Evolutionary conservation across 768 basidiomycete species (phyloP).

Genomic region (Rhizopogon sp.): DNA sequence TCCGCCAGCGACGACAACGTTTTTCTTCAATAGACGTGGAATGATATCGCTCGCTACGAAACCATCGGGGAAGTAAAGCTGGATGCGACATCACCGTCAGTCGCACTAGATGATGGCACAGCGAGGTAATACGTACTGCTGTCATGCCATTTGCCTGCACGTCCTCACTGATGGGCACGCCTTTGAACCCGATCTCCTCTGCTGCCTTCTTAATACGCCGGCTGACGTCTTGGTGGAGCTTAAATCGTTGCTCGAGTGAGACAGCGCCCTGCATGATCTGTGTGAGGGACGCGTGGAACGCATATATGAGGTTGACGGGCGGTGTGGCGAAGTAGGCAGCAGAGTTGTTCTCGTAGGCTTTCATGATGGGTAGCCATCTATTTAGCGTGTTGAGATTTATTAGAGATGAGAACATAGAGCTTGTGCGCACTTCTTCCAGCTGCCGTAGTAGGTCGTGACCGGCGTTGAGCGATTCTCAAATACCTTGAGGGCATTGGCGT

Average conservation of each 20-base stretch:
- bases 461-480: conserved; percentile 60
- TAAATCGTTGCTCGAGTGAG: conserved; percentile 75
- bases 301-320: conserved; percentile 91
- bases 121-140: conserved; percentile 45
- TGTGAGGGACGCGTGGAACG: conserved; percentile 76
- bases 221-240: conserved; percentile 66
- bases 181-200: conserved; percentile 62
- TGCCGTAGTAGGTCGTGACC: conserved; percentile 77
- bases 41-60: conserved; percentile 72
- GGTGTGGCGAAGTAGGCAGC: conserved; percentile 94
- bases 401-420: background rate
- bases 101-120: background rate
- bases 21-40: conserved; percentile 64
- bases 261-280: conserved; percentile 59
- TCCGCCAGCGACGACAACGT: conserved; percentile 84
- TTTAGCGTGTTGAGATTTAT: background rate
- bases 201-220: conserved; percentile 65
- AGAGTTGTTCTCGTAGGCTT: conserved; percentile 77
- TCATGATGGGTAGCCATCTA: conserved; percentile 93
- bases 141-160: conserved; percentile 93
- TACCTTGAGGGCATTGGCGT: conserved; percentile 31
- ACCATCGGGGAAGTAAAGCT: conserved; percentile 83
- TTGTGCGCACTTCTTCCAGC: conserved; percentile 70
- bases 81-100: conserved; percentile 3
- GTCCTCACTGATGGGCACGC: conserved; percentile 56